Conservation (phyloP, 2,329 filamentous ascomycete species). For the Blastomyces parvus region DNA sequence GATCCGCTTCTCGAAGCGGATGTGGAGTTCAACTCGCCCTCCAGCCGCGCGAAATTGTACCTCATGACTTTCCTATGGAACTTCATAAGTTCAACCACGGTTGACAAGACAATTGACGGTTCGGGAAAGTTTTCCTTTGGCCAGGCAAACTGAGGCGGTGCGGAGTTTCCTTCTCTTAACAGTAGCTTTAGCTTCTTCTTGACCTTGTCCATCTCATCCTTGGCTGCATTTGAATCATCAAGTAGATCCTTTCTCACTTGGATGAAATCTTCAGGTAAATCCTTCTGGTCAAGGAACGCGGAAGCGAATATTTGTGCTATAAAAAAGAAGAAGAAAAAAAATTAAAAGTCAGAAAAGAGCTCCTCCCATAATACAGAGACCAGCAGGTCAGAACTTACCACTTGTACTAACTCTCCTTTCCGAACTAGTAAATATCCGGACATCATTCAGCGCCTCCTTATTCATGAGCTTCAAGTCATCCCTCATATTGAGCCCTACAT, state of each 20-base stretch:
- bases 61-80: conserved; percentile 95
- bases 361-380: conserved; percentile 9
- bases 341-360: background rate
- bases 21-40: conserved; percentile 22
- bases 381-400: conserved; percentile 30
- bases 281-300: conserved; percentile 78
- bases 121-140: conserved; percentile 84
- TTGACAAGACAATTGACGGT: conserved; percentile 81
- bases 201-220: conserved; percentile 98
- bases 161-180: conserved; percentile 81
- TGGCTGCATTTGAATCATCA: conserved; percentile 95
- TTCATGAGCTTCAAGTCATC: conserved; percentile 93
- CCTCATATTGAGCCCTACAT: conserved; percentile 89
- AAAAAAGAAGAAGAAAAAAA: too few species aligned
- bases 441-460: conserved; percentile 80
- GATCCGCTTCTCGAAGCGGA: conserved; percentile 15
- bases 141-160: conserved; percentile 96
- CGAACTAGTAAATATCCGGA: conserved; percentile 90
- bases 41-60: conserved; percentile 77
- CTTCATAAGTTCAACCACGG: conserved; percentile 93
- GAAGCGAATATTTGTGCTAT: conserved; percentile 85
- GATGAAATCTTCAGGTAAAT: conserved; percentile 77
- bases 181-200: conserved; percentile 98
- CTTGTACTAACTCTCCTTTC: conserved; percentile 91
- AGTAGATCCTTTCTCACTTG: conserved; percentile 86